Conservation (phyloP, 257 asterid genomes). For the Rhazya stricta region DNA sequence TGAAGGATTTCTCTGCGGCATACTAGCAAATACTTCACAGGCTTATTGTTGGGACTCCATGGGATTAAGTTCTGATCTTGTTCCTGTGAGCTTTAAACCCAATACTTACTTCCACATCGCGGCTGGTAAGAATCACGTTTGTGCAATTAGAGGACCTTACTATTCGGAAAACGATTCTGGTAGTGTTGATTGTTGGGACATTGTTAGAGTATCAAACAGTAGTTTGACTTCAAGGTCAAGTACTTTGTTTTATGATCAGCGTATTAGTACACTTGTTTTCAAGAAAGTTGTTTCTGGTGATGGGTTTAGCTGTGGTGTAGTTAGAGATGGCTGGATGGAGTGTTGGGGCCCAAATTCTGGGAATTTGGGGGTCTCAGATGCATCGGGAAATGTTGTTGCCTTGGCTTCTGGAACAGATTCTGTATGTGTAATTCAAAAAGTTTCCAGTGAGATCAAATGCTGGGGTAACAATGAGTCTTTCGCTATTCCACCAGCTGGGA, state of each 20-base stretch:
- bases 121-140: conserved; percentile 74
- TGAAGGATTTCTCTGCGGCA: conserved; percentile 77
- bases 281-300: conserved; percentile 70
- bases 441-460: conserved; percentile 58
- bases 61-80: conserved; percentile 56
- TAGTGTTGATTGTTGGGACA: conserved; percentile 83
- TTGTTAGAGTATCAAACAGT: conserved; percentile 30
- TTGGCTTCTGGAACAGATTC: conserved; percentile 59
- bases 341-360: conserved; percentile 83
- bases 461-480: conserved; percentile 53
- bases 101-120: conserved; percentile 66
- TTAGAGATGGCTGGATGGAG: conserved; percentile 47
- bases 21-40: conserved; percentile 66
- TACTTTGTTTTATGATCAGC: conserved; percentile 41
- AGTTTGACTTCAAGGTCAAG: conserved; percentile 43
- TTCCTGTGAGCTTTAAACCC: conserved; percentile 39
- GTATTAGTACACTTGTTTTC: conserved; percentile 32
- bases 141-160: conserved; percentile 74
- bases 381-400: conserved; percentile 30
- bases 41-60: conserved; percentile 62
- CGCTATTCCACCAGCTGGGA: conserved; percentile 41
- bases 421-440: conserved; percentile 58
- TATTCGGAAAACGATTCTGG: conserved; percentile 56
- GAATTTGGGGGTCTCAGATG: conserved; percentile 32
- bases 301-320: conserved; percentile 71